Percentiles rank a stretch among this genome's conserved stretches.
Conservation (phyloP, 331 rosid species). For the Acacia concinna region DNA sequence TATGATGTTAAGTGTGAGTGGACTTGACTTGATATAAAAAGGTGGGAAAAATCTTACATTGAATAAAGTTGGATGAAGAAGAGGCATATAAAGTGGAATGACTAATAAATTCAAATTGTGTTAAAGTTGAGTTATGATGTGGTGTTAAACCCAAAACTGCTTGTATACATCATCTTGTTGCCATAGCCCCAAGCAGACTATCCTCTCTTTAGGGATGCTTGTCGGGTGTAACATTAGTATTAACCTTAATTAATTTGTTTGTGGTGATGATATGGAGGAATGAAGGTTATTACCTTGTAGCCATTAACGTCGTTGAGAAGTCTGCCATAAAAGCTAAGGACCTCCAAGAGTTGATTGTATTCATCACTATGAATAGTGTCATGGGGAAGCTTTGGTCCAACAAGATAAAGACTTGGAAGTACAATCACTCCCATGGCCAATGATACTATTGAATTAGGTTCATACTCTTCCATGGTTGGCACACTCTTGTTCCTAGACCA, state of each 20-base stretch:
- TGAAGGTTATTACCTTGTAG: not conserved
- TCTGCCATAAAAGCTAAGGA: not conserved
- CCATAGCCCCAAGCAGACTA: too few species aligned
- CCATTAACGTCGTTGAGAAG: not conserved
- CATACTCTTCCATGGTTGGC: conserved; percentile 53
- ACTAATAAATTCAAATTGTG: too few species aligned
- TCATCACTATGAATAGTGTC: not conserved
- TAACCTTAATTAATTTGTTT: not conserved
- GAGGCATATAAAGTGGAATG: not conserved
- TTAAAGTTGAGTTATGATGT: not conserved
- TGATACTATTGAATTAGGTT: conserved; percentile 33
- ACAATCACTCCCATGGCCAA: conserved; percentile 34
- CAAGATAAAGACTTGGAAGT: conserved; percentile 53
- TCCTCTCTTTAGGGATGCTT: too few species aligned
- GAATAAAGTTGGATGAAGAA: too few species aligned
- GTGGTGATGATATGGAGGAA: not conserved
- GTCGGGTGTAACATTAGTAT: not conserved
- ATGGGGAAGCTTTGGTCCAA: conserved; percentile 51
- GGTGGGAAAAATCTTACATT: not conserved
- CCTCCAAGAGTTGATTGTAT: not conserved
- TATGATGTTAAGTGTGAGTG: not conserved
- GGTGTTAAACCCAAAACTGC: too few species aligned
- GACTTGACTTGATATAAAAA: not conserved
- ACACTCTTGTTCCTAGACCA: conserved; percentile 44
- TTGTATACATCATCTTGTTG: too few species aligned